Evolutionary conservation across 2,329 filamentous ascomycete genomes (phyloP), one percentile per base, ranked within the genome.

Genomic region (Botrytis elliptica): DNA sequence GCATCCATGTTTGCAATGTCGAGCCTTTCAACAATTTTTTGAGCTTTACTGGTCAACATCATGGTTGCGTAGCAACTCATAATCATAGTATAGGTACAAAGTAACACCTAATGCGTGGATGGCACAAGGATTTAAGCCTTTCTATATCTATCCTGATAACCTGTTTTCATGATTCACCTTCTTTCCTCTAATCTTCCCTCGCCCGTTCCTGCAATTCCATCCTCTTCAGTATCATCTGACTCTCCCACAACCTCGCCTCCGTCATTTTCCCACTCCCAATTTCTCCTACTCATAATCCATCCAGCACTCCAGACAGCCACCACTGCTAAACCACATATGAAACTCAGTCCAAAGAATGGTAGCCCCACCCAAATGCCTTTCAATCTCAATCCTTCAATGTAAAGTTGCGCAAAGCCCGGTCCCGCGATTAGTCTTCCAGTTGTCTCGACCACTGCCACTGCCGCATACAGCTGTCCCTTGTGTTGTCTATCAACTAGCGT

Each of bases 321-420:
- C 9, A 3, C 69, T 20, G 40, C 18, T 6, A 71, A 60, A 3
- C 52, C 38, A 63, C 55, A 70, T 46, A 62, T 70, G 18, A 62
- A 3, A 40, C 36, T 29, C 38, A 70, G 5, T 42, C 55, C 68
- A 29, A 75, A 76, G 73, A 77, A 81, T 29, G 80, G 80, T 20
- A 80, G 63, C 25, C 76, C 78, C 33, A 77, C 72, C 79, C 79
- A 80, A 10, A 60, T 72, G 1, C 77, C 76, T 72, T 76, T 77
- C 72, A 64, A 74, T 55, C 75, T 75, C 67, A 81, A 52, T 1
- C 79, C 79, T 7, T 75, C 20, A 3, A 76, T 75, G 70, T 77
- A 80, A 7, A 80, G 62, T 10, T 40, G 57, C 16, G 77, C 78
- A 18, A 80, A 49, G 4, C 55, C 66, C 4, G 79, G 80, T 3